phyloP scores from a whole-genome alignment of 1,284 basidiomycete species.

The Ustilago xerochloae region DNA sequence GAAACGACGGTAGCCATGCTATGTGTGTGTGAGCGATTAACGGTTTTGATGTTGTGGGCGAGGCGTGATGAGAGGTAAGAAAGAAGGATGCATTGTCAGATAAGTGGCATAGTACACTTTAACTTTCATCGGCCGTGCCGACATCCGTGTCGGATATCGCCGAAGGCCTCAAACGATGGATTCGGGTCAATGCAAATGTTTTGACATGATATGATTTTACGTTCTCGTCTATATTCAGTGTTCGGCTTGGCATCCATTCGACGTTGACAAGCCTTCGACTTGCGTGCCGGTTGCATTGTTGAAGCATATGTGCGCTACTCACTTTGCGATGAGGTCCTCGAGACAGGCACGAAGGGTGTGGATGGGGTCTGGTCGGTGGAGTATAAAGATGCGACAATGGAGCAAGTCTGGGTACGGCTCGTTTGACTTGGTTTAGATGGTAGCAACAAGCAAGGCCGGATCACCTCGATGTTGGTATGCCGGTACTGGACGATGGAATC shows the following conservation, averaged over 20 bases:
- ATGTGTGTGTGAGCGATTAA: not conserved
- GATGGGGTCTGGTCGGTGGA: not conserved
- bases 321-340: not conserved
- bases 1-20: conserved; percentile 44
- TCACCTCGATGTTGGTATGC: not conserved
- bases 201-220: no score
- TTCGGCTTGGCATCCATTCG: no score
- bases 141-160: not conserved
- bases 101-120: no score
- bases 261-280: no score
- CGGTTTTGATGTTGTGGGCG: not conserved
- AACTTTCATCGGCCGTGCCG: no score
- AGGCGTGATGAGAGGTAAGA: not conserved
- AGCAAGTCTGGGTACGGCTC: not conserved
- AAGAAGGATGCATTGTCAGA: no score
- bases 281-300: no score
- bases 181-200: no score
- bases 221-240: no score
- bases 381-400: not conserved
- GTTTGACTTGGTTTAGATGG: not conserved
- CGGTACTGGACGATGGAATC: not conserved
- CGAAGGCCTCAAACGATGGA: no score
- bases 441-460: not conserved
- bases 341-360: not conserved
- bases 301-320: no score